A percentile compares a stretch with the other conserved stretches of the same genome.
These are phyloP conservation scores for Gaultheria prostrata DNA, from an alignment of 148 eudicot genomes.

Conservation along the genomic window DNA sequence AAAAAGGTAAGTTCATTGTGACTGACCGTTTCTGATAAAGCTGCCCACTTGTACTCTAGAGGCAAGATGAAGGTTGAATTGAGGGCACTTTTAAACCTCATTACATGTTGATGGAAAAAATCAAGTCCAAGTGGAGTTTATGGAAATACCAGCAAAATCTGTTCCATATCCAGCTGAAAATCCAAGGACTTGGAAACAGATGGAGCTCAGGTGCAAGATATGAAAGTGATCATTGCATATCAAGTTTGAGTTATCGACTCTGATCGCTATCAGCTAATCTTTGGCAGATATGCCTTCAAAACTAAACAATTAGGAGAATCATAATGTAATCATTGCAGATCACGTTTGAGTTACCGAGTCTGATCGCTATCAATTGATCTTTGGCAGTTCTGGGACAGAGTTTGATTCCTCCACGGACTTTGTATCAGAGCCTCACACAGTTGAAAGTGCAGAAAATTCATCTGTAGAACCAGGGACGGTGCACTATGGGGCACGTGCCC, in stretches of 20 bases:
- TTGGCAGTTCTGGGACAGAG: slow-evolving; percentile 67
- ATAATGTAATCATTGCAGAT: slow-evolving; percentile 83
- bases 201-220: slow-evolving; percentile 48
- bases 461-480: slow-evolving; percentile 19
- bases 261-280: slow-evolving; percentile 53
- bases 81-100: too few species aligned
- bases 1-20: too few species aligned
- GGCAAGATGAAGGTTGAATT: too few species aligned
- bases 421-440: slow-evolving; percentile 29
- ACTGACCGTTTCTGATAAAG: too few species aligned
- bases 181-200: slow-evolving; percentile 37
- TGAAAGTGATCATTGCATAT: slow-evolving; percentile 83
- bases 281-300: slow-evolving; percentile 40
- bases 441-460: slow-evolving; percentile 38
- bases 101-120: too few species aligned
- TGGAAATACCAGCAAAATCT: slow-evolving; percentile 61
- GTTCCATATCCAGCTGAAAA: too few species aligned
- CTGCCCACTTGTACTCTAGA: too few species aligned
- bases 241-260: slow-evolving; percentile 77
- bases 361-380: slow-evolving; percentile 51
- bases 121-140: too few species aligned
- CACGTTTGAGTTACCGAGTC: slow-evolving; percentile 80
- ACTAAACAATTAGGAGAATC: slow-evolving; percentile 42
- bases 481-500: too few species aligned
- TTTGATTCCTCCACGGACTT: slow-evolving; percentile 33